Conservation (phyloP, 1,284 basidiomycete genomes). For the Marasmius oreades region DNA sequence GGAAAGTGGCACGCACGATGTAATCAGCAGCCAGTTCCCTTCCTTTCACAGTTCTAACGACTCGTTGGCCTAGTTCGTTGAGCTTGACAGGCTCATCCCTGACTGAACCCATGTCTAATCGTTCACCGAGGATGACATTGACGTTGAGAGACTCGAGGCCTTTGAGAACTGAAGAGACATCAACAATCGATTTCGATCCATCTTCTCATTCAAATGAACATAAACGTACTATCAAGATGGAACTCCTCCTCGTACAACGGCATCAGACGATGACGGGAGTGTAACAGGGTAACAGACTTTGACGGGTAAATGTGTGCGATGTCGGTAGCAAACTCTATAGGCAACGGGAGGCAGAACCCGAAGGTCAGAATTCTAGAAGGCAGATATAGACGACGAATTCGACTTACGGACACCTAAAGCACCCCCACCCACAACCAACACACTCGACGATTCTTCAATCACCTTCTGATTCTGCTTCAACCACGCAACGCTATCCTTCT, state of each 20-base stretch:
- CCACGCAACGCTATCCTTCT: slow-evolving; percentile 45
- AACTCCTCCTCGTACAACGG: slow-evolving; percentile 56
- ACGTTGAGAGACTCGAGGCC: slow-evolving; percentile 41
- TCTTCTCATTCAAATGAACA: slow-evolving; percentile 9
- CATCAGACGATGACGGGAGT: slow-evolving; percentile 58
- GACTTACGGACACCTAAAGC: slow-evolving; percentile 60
- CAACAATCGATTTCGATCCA: background rate
- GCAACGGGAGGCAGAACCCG: background rate
- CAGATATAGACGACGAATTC: background rate
- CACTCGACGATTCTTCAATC: slow-evolving; percentile 38
- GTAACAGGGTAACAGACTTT: slow-evolving; percentile 64
- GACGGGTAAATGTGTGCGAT: slow-evolving; percentile 57
- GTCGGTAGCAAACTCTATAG: slow-evolving; percentile 63
- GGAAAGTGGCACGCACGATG: slow-evolving; percentile 36
- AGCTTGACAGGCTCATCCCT: slow-evolving; percentile 23
- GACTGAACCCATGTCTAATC: slow-evolving; percentile 44
- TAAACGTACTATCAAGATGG: slow-evolving; percentile 46
- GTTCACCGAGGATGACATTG: slow-evolving; percentile 51
- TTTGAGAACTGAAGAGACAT: slow-evolving; percentile 33
- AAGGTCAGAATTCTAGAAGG: background rate
- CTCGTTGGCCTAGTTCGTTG: slow-evolving; percentile 30
- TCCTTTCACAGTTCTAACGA: slow-evolving; percentile 55
- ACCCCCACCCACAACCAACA: slow-evolving; percentile 59
- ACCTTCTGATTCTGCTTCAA: slow-evolving; percentile 42
- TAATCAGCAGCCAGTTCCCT: slow-evolving; percentile 60